Percentiles rank a stretch among this genome's conserved stretches.
phyloP scores from a whole-genome alignment of 352 stramenopile genomes.

The Phytophthora crassamura region DNA sequence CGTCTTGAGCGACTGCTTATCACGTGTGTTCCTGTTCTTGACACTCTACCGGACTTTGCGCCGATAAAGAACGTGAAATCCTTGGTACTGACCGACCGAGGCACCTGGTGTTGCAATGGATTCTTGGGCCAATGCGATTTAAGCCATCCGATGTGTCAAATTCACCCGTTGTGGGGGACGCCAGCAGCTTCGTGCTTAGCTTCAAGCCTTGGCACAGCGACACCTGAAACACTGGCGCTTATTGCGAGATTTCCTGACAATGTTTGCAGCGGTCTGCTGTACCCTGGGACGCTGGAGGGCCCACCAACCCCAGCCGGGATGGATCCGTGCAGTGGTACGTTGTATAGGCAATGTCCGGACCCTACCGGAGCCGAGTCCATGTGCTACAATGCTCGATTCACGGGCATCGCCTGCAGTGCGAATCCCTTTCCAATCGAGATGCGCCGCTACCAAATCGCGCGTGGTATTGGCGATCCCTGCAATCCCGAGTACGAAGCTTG shows the following conservation, averaged over 20 bases:
- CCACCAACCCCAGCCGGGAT: slow-evolving; percentile 24
- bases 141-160: too few relatives aligned
- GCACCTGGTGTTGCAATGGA: too few relatives aligned
- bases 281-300: slow-evolving; percentile 19
- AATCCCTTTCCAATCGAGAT: slow-evolving; percentile 36
- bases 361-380: slow-evolving; percentile 25
- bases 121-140: too few relatives aligned
- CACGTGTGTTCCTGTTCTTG: background rate
- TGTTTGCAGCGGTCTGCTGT: slow-evolving; percentile 29
- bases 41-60: slow-evolving; percentile 30
- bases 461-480: slow-evolving; percentile 29
- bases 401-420: slow-evolving; percentile 34
- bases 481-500: slow-evolving; percentile 38
- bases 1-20: slow-evolving; percentile 26
- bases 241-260: slow-evolving; percentile 28
- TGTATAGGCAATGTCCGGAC: slow-evolving; percentile 46
- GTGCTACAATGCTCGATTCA: slow-evolving; percentile 47
- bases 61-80: too few relatives aligned
- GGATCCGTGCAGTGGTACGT: slow-evolving; percentile 44
- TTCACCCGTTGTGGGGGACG: too few relatives aligned
- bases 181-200: too few relatives aligned
- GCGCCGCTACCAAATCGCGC: slow-evolving; percentile 31
- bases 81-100: too few relatives aligned
- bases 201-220: slow-evolving; percentile 8
- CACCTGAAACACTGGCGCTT: slow-evolving; percentile 20